Evolutionary conservation across 495 filamentous ascomycete species (phyloP), one percentile per base, ranked within the genome.

Genomic region (Sporormia fimetaria): DNA sequence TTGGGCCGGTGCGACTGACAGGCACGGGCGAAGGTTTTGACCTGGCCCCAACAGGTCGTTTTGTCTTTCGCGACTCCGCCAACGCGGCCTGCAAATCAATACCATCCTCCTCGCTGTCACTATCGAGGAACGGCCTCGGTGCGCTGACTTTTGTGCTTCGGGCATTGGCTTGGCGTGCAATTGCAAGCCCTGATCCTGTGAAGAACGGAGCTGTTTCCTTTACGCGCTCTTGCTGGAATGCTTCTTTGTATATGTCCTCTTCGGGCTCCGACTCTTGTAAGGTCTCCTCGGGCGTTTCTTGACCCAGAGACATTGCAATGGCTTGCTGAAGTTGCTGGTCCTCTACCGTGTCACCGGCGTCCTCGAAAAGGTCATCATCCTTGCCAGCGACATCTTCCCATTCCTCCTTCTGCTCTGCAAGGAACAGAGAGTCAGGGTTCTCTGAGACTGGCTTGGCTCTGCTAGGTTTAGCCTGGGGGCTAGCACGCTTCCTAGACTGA

Each of bases 301-400:
- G 37, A 29, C 53, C 42, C 9, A 94, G 61, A 9, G 88, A 96
- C 62, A 95, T 68, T 0, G 78, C 78, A 59, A 95, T 92, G 7
- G 88, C 88, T 51, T 70, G 70, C 36, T 74, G 74, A 0, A 95
- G 70, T 40, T 88, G 82, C 42, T 85, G 75, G 21, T 90, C 82
- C 33, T 86, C 81, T 32, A 74, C 67, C 10, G 52, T 30, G n/a
- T 11, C 22, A 3, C 9, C 16, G 11, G 1, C 47, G 11, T 62
- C 62, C 39, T 65, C 62, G 28, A 71, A 70, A 0, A 68, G 44
- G 15, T 68, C 49, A 48, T 55, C 59, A 26, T 46, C 29, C 12
- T 40, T 47, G 3, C 47, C 36, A 15, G 37, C 37, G 10, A 54
- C 54, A 23, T 55, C 46, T 22, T 64, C 57, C 56, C 50, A 57